Base-by-base conservation (phyloP, 148 eudicot species). In the Spergularia marina region DNA sequence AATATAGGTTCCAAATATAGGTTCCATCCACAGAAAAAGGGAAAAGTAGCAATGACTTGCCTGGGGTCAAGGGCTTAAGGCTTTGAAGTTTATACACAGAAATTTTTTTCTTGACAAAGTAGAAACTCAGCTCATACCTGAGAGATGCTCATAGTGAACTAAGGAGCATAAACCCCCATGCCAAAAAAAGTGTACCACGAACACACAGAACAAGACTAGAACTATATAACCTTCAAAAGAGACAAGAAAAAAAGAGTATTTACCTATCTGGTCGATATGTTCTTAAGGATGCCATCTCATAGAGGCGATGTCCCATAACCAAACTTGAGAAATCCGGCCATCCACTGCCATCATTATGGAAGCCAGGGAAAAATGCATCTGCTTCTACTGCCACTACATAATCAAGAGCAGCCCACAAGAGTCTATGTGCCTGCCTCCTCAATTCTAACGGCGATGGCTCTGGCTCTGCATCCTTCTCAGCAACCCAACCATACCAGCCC, bases 401-500 rank as follows among this genome's bases (percentile, higher is more conserved):
- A 86, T 95, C 98, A 78, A 95, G 91, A 80, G 98, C 98, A 68
- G 86, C 87, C 96, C 93, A 95, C 70, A 95, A 74, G 77, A 95
- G 83, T 78, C 97, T 74, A 76, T 95, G 96, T 36, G 98, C 96
- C 77, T 82, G 88, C 72, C 53, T 78, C 84, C 98, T 86, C 65
- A 87, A 66, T 41, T 90, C 88, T 25, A 51, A 41, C 16, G 78
- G 86, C 0, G 92, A 80, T 23, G 92, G 94, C 40, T 88, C 94
- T 53, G 98, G 98, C 69, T 95, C 98, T 4, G 68, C 78, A 77
- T 92, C 91, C 71, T 87, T 95, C 71, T 92, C 98, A 51, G 85
- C 87, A 77, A 95, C 67, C 98, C 97, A 92, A 68, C 96, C 96
- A 77, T 95, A 92, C 98, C 98, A 95, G 56, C 97, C 98, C 81